Evolutionary conservation across 805 yeast genomes (phyloP), one percentile per base, ranked within the genome.

Genomic region (Yamadazyma philogaea): DNA sequence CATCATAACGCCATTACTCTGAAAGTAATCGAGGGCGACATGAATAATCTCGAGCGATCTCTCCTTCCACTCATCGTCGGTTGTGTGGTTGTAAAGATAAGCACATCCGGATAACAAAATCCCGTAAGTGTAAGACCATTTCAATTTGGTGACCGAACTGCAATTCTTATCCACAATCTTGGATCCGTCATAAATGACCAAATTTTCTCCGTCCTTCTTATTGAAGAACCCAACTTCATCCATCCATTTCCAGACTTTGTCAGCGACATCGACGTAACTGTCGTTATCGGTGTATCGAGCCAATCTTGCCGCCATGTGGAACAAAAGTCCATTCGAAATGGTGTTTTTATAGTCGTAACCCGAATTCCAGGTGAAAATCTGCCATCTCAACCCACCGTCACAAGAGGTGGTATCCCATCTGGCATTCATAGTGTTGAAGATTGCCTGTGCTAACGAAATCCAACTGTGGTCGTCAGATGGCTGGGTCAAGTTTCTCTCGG

Each of bases 381-480:
- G 98, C 98, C 98, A 91, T 64, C 97, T 75, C 47, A 91, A 67
- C 1, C 99, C 98, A 45, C 99, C 98, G 34, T 73, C 77, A 67
- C 99, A 91, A 42, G 70, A 56, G 3, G 53, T 59, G 6, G 60
- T 51, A 61, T 90, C 96, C 99, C 98, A 91, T 61, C 97, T 78
- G 22, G 72, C 66, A 30, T 86, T 81, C 96, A 91, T 90, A 27
- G 95, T 84, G 61, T 90, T 87, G 68, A 84, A 91, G 12, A 87
- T 85, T 2, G 96, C 95, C 65, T 88, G 95, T 0, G 95, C 86
- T 57, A 90, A 68, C 40, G 79, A 75, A 24, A 88, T 72, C 97
- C 97, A 91, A 44, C 78, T 78, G 14, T 88, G 88, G 42, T 75
- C 61, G 39, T 69, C 66, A 2, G 95, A 89, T 4, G 76, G 73